Percentiles rank a stretch among this genome's conserved stretches.
Conservation (phyloP, 2,329 filamentous ascomycete genomes). For the Hypoxylon sp. region DNA sequence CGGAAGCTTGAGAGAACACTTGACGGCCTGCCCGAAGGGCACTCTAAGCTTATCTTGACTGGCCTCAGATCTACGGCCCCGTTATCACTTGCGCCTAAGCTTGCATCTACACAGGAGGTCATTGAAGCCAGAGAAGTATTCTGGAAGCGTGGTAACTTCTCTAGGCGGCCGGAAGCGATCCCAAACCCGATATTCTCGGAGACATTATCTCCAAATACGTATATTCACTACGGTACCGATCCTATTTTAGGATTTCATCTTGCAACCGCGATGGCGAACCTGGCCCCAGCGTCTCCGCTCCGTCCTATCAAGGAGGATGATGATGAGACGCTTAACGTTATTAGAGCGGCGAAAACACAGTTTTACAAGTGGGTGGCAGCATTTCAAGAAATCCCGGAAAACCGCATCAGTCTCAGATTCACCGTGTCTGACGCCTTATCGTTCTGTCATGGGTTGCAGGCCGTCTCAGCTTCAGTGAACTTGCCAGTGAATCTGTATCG, state of each 20-base stretch:
- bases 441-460: constrained; percentile 65
- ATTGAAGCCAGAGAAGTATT: constrained; percentile 48
- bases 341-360: constrained; percentile 57
- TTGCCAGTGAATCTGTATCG: constrained; percentile 58
- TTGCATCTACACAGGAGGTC: constrained; percentile 46
- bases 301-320: constrained; percentile 37
- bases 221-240: constrained; percentile 63
- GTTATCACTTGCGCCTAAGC: constrained; percentile 47
- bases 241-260: constrained; percentile 70
- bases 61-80: constrained; percentile 57
- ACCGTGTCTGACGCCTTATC: constrained; percentile 62
- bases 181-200: constrained; percentile 62
- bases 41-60: constrained; percentile 39
- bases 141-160: constrained; percentile 54
- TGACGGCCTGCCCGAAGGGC: neutral
- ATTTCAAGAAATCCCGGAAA: constrained; percentile 51
- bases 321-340: constrained; percentile 34
- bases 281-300: constrained; percentile 57
- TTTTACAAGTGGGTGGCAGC: constrained; percentile 61
- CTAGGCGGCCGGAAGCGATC: constrained; percentile 29
- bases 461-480: constrained; percentile 49
- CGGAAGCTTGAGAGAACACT: neutral
- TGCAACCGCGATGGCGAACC: constrained; percentile 59
- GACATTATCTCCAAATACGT: constrained; percentile 51
- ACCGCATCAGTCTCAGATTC: constrained; percentile 59